phyloP scores from a whole-genome alignment of 106 monocot species.

The Allium fistulosum region DNA sequence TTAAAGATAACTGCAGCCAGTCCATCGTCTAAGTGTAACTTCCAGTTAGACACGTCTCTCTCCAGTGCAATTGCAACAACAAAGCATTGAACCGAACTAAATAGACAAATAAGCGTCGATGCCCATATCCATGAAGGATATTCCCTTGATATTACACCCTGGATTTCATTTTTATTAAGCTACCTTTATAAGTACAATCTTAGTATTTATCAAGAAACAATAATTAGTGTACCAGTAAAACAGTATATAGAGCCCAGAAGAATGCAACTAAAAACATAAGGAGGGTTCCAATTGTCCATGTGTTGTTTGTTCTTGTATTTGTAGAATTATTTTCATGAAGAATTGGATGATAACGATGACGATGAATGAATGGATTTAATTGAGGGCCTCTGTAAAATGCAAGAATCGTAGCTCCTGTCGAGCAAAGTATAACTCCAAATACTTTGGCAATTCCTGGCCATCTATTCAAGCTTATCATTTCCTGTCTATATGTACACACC shows the following conservation, averaged over 20 bases:
- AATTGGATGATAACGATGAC: conserved; percentile 11
- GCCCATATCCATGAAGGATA: conserved; percentile 33
- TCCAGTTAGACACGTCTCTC: conserved; percentile 40
- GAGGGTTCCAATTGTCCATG: conserved; percentile 32
- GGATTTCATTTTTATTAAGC: neutral
- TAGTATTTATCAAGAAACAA: neutral
- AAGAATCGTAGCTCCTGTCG: conserved; percentile 21
- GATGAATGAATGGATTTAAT: conserved; percentile 20
- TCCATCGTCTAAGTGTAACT: conserved; percentile 18
- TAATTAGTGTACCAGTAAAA: neutral
- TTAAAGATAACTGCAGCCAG: conserved; percentile 30
- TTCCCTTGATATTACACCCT: conserved; percentile 16
- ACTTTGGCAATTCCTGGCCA: conserved; percentile 25
- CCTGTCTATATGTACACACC: conserved; percentile 25
- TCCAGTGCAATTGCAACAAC: conserved; percentile 18
- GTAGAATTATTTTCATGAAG: neutral
- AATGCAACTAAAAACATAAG: conserved; percentile 4
- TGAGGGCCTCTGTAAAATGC: no score
- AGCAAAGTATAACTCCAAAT: conserved; percentile 11
- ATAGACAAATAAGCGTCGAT: conserved; percentile 29
- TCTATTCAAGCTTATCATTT: conserved; percentile 20
- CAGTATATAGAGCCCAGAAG: neutral
- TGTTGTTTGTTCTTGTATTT: neutral
- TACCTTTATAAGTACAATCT: neutral
- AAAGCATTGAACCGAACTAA: conserved; percentile 29